Evolutionary conservation across 2,329 filamentous ascomycete genomes (phyloP).

Genomic region (Calonectria fujianensis): DNA sequence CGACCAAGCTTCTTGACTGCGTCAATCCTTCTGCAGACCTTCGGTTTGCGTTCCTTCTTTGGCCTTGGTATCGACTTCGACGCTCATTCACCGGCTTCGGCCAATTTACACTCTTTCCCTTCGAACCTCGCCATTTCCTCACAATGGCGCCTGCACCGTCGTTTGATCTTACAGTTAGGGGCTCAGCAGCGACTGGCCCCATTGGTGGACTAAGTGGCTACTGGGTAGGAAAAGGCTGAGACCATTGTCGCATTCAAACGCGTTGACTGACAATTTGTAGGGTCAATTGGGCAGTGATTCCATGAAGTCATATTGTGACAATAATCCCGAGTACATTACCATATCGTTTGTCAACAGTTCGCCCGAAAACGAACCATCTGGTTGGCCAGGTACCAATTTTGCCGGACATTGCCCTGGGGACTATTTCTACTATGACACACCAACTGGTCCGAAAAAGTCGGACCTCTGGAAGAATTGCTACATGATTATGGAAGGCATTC

Average conservation of each 20-base stretch:
- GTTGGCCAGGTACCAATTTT: slow-evolving; percentile 64
- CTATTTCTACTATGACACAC: slow-evolving; percentile 50
- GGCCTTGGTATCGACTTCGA: slow-evolving; percentile 54
- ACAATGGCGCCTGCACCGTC: slow-evolving; percentile 49
- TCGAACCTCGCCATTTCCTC: neutral
- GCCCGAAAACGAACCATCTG: slow-evolving; percentile 60
- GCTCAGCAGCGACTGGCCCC: slow-evolving; percentile 36
- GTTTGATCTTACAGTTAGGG: slow-evolving; percentile 31
- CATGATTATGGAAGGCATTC: slow-evolving; percentile 62
- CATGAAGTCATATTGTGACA: slow-evolving; percentile 61
- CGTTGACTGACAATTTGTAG: slow-evolving; percentile 47
- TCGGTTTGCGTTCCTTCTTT: slow-evolving; percentile 65
- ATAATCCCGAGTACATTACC: slow-evolving; percentile 61
- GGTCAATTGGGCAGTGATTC: slow-evolving; percentile 60
- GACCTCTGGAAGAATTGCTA: slow-evolving; percentile 61
- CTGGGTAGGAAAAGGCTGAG: slow-evolving; percentile 57
- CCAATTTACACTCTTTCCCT: slow-evolving; percentile 59
- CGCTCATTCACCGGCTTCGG: slow-evolving; percentile 60
- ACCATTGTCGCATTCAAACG: neutral
- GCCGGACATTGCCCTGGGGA: slow-evolving; percentile 61
- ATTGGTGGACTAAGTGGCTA: slow-evolving; percentile 63
- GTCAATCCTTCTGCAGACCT: slow-evolving; percentile 57
- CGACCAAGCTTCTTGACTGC: slow-evolving; percentile 52
- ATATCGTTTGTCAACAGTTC: slow-evolving; percentile 62
- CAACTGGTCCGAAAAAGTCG: slow-evolving; percentile 47